Evolutionary conservation across 1,284 basidiomycete species (phyloP), one percentile per base, ranked within the genome.

Genomic region (Cryptococcus sp.): DNA sequence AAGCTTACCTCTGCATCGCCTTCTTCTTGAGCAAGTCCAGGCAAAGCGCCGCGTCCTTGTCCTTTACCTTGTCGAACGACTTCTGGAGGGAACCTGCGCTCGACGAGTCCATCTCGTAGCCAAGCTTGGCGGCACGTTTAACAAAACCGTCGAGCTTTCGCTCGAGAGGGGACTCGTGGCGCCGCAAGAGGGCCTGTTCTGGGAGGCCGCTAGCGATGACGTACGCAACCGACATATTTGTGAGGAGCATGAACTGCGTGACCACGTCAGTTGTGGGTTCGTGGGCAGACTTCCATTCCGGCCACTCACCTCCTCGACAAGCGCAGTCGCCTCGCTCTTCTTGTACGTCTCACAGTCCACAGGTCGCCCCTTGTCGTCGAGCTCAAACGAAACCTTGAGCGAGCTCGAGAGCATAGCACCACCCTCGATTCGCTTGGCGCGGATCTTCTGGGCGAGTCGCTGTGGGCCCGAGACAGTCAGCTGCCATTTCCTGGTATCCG

Each of bases 181-280:
- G 88, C 57, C 94, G 87, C 45, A 98, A 84, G 35, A 99, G 82
- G 18, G 95, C 90, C 73, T 97, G 91, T 71, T 98, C 95, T 38
- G 95, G 93, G 43, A 98, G 82, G 62, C 92, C 87, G 38, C 92
- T 87, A 21, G 93, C 95, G 65, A 98, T 87, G 70, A 94, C 87
- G 69, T 93, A 89, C 6, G 95, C 93, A 36, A 95, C 89, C 7
- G 91, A 82, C 40, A 87, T 86, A 73, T 98, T 98, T 61, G 90
- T 86, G 56, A 93, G 81, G 7, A 98, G 79, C 91, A 98, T 98
- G 78, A 95, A 94, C 88, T 93, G 54, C 12, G 44, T 48, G 23
- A 57, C 16, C 52, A 38, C 38, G 33, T 57, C 56, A 64, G 56
- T 23, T n/a, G 21, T 16, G 21, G 2, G 18, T 23, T 11, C 12